A percentile compares a stretch with the other conserved stretches of the same genome.
Conservation (phyloP, 345 rosid species). For the Conringia planisiliqua region DNA sequence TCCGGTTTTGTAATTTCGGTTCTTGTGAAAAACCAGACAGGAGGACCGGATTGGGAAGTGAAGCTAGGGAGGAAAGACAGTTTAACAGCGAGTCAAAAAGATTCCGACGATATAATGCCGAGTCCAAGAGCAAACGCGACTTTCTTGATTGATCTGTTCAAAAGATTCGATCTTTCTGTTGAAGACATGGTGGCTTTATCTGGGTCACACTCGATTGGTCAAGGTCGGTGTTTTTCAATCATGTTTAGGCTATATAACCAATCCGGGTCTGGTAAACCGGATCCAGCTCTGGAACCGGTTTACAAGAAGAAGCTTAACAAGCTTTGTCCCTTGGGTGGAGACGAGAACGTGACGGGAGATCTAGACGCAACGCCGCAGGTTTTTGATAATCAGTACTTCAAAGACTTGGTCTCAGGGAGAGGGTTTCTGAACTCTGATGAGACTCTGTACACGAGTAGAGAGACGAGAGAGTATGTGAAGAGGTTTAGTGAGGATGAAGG, state of each 20-base stretch:
- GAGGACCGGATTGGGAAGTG: conserved; percentile 90
- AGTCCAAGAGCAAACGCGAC: conserved; percentile 86
- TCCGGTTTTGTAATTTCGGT: not conserved
- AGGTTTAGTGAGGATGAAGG: conserved; percentile 48
- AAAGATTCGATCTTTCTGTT: conserved; percentile 57
- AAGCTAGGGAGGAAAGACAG: conserved; percentile 80
- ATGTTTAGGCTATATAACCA: conserved; percentile 90
- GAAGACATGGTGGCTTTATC: conserved; percentile 90
- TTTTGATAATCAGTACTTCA: conserved; percentile 82
- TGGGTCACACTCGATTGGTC: conserved; percentile 90
- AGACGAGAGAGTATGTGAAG: conserved; percentile 53
- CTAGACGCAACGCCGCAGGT: conserved; percentile 65
- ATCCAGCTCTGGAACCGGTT: conserved; percentile 57
- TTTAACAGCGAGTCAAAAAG: conserved; percentile 71
- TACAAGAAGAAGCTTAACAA: conserved; percentile 50
- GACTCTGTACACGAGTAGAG: conserved; percentile 54
- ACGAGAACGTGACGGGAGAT: conserved; percentile 60
- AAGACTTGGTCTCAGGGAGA: conserved; percentile 73
- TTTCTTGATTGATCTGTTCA: conserved; percentile 56
- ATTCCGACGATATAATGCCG: conserved; percentile 69
- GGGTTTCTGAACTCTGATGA: conserved; percentile 92
- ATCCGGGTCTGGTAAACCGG: conserved; percentile 56
- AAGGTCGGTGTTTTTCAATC: conserved; percentile 84
- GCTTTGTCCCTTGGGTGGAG: conserved; percentile 73
- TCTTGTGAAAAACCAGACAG: conserved; percentile 43